Evolutionary conservation across 495 filamentous ascomycete genomes (phyloP).

Genomic region (Cercophora samala): DNA sequence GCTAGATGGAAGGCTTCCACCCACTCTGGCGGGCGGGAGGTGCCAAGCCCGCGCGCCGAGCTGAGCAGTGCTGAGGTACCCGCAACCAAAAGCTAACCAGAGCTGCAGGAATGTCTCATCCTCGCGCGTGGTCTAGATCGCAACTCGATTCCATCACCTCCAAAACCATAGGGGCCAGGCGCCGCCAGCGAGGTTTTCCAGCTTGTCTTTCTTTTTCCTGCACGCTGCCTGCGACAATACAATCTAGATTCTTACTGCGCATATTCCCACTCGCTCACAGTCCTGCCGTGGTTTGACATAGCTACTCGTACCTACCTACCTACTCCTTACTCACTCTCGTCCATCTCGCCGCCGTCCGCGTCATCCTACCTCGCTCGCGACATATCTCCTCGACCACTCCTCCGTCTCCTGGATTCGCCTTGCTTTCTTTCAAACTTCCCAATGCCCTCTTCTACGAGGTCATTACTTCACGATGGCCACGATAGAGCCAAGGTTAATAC

Average conservation of each 20-base stretch:
- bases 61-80: constrained; percentile 5
- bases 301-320: neutral
- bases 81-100: constrained; percentile 6
- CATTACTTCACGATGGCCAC: constrained; percentile 49
- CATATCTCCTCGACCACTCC: neutral
- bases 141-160: neutral
- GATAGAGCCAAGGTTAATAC: constrained; percentile 57
- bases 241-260: neutral
- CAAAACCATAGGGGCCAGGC: constrained; percentile 4
- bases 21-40: constrained; percentile 1
- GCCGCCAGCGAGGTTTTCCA: constrained; percentile 4
- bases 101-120: constrained; percentile 8
- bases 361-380: neutral
- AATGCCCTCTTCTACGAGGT: constrained; percentile 33
- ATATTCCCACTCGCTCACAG: neutral
- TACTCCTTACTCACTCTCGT: neutral
- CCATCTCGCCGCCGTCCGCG: constrained; percentile 2
- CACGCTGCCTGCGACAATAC: neutral
- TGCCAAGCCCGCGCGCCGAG: neutral
- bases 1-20: neutral
- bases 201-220: constrained; percentile 7
- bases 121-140: constrained; percentile 2
- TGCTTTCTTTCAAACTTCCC: constrained; percentile 19
- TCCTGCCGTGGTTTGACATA: neutral
- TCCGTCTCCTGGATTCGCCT: neutral